Evolutionary conservation across 2,329 filamentous ascomycete genomes (phyloP).

Genomic region (Didymosphaeria variabile): DNA sequence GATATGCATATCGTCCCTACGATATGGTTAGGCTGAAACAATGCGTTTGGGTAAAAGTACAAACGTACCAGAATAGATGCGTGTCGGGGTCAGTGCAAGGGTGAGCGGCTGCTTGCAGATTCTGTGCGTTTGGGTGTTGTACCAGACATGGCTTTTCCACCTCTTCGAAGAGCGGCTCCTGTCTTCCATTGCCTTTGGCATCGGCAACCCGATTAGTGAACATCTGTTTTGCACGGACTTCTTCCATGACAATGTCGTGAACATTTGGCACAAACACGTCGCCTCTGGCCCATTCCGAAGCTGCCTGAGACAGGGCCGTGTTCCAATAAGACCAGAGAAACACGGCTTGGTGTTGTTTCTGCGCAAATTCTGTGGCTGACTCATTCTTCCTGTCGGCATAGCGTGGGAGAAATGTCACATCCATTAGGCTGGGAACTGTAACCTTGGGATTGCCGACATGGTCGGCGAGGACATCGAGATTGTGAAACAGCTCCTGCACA

Average conservation of each 20-base stretch:
- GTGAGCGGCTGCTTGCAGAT: slow-evolving; percentile 40
- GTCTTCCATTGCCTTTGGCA: slow-evolving; percentile 41
- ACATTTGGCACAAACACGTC: slow-evolving; percentile 44
- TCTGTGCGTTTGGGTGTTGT: slow-evolving; percentile 20
- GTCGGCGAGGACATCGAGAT: slow-evolving; percentile 44
- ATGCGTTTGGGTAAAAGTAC: slow-evolving; percentile 37
- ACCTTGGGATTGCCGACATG: slow-evolving; percentile 36
- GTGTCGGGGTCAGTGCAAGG: slow-evolving; percentile 42
- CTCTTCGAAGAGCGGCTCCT: slow-evolving; percentile 44
- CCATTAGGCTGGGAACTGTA: slow-evolving; percentile 43
- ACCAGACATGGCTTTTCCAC: slow-evolving; percentile 46
- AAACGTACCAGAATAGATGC: slow-evolving; percentile 48
- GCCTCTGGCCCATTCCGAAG: slow-evolving; percentile 42
- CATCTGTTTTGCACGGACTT: slow-evolving; percentile 45
- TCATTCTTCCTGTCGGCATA: slow-evolving; percentile 39
- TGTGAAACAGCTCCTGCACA: slow-evolving; percentile 43
- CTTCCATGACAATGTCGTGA: slow-evolving; percentile 45
- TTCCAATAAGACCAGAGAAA: slow-evolving; percentile 50
- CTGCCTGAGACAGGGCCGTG: slow-evolving; percentile 38
- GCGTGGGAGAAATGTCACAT: slow-evolving; percentile 48
- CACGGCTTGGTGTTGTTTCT: slow-evolving; percentile 44
- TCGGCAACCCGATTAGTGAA: slow-evolving; percentile 43
- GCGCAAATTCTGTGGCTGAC: slow-evolving; percentile 36
- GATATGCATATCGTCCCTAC: slow-evolving; percentile 48
- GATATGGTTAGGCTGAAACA: slow-evolving; percentile 40